Percentiles rank a stretch among this genome's conserved stretches.
phyloP scores from a whole-genome alignment of 495 filamentous ascomycete genomes.

The Aspergillus baeticus region DNA sequence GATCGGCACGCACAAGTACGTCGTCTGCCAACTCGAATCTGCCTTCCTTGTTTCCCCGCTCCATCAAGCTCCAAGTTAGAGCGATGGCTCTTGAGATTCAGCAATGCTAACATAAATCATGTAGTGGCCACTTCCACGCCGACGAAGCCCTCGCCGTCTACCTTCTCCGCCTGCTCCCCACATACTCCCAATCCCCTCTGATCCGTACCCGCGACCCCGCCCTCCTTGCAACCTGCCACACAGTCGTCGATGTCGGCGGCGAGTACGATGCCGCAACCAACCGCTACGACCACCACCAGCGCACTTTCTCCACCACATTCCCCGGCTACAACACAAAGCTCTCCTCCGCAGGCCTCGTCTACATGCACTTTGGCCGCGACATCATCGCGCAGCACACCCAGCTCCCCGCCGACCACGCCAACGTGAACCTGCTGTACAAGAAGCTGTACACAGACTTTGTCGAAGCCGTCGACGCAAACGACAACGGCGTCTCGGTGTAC shows the following conservation, averaged over 20 bases:
- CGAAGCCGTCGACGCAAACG: conserved; percentile 94
- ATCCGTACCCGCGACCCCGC: conserved; percentile 83
- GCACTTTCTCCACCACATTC: conserved; percentile 77
- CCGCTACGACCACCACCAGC: conserved; percentile 97
- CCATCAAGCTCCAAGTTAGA: no score
- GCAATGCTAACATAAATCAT: conserved; percentile 5
- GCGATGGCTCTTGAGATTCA: no score
- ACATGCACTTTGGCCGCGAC: conserved; percentile 86
- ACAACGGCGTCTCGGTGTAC: conserved; percentile 88
- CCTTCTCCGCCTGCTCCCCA: conserved; percentile 86
- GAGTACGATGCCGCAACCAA: conserved; percentile 74
- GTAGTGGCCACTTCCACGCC: conserved; percentile 92
- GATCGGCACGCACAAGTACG: conserved; percentile 16
- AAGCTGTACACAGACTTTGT: conserved; percentile 94
- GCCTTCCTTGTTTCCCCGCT: no score
- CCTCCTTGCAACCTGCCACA: conserved; percentile 78
- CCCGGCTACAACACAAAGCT: conserved; percentile 80
- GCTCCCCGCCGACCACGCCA: conserved; percentile 56
- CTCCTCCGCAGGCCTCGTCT: conserved; percentile 88
- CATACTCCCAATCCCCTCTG: conserved; percentile 71
- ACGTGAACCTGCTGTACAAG: conserved; percentile 72
- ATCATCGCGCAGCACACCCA: conserved; percentile 74
- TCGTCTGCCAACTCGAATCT: background rate
- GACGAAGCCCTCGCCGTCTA: conserved; percentile 98
- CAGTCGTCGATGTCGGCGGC: conserved; percentile 92